Percentiles rank a stretch among this genome's conserved stretches.
phyloP scores from a whole-genome alignment of 257 asterid genomes.

The Datura wrightii region DNA sequence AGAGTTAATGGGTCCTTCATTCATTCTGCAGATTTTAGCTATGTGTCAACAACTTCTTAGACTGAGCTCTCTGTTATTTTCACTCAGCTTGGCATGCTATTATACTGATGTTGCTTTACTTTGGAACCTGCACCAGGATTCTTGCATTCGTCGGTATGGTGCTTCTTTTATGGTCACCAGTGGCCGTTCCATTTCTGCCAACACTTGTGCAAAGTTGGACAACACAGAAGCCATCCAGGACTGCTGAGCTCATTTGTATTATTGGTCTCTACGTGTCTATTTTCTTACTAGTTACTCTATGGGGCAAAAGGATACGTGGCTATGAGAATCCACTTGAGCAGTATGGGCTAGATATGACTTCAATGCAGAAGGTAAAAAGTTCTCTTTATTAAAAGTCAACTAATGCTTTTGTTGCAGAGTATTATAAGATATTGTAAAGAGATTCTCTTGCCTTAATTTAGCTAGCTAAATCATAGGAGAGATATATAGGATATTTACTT shows the following conservation, averaged over 20 bases:
- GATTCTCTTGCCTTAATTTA: too few relatives aligned
- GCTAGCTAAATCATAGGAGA: too few relatives aligned
- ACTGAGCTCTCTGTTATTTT: conserved; percentile 21
- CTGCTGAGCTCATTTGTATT: conserved; percentile 78
- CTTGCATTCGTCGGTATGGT: conserved; percentile 79
- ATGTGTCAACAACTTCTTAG: neutral
- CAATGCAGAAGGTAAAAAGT: conserved; percentile 62
- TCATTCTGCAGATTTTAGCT: conserved; percentile 16
- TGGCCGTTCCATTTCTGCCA: conserved; percentile 85
- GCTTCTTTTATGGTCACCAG: conserved; percentile 93
- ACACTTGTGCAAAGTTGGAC: conserved; percentile 84
- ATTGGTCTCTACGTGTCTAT: conserved; percentile 76
- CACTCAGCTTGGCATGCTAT: neutral
- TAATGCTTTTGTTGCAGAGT: neutral
- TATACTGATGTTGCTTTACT: neutral
- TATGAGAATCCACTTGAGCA: conserved; percentile 76
- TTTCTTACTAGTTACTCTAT: conserved; percentile 66
- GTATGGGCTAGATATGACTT: conserved; percentile 82
- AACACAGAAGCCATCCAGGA: conserved; percentile 56
- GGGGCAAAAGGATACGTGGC: conserved; percentile 94
- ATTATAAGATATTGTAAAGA: too few relatives aligned
- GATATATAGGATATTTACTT: too few relatives aligned
- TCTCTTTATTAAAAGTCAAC: conserved; percentile 11
- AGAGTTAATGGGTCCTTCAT: neutral
- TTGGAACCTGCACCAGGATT: conserved; percentile 59